Evolutionary conservation across 192 early-diverging fungal genomes (phyloP).

Genomic region (Powellomyces hirtus): DNA sequence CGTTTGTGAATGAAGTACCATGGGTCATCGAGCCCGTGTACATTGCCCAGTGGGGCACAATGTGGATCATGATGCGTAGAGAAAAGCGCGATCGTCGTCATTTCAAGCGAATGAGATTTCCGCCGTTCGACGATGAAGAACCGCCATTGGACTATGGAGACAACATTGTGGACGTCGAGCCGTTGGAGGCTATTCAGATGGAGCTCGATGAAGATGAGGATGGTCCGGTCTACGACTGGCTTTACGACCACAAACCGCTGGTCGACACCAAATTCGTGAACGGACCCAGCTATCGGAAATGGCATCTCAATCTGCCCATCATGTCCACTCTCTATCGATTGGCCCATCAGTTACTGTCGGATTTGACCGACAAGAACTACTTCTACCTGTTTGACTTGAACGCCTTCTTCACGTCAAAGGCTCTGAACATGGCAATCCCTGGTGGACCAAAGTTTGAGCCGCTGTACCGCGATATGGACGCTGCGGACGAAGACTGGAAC

Average conservation of each 20-base stretch:
- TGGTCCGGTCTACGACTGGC: constrained; percentile 86
- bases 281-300: constrained; percentile 83
- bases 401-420: constrained; percentile 96
- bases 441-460: constrained; percentile 99
- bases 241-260: constrained; percentile 95
- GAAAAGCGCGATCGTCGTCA: constrained; percentile 97
- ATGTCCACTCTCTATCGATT: constrained; percentile 95
- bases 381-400: constrained; percentile 97
- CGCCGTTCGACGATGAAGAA: constrained; percentile 99
- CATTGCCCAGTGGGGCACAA: constrained; percentile 98
- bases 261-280: constrained; percentile 74
- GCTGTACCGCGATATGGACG: constrained; percentile 91
- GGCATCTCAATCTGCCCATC: constrained; percentile 87
- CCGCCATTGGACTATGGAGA: constrained; percentile 98
- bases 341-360: constrained; percentile 89
- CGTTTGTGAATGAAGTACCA: constrained; percentile 96
- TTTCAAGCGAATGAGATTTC: constrained; percentile 98
- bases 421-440: constrained; percentile 96
- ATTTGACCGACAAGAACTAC: constrained; percentile 93
- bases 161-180: constrained; percentile 97
- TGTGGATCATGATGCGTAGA: constrained; percentile 99
- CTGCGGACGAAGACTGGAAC: constrained; percentile 99
- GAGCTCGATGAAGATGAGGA: constrained; percentile 97
- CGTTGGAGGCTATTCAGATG: constrained; percentile 98
- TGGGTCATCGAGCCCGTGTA: constrained; percentile 97